phyloP scores from a whole-genome alignment of 1,139 yeast species.

The Geotrichum reessii region DNA sequence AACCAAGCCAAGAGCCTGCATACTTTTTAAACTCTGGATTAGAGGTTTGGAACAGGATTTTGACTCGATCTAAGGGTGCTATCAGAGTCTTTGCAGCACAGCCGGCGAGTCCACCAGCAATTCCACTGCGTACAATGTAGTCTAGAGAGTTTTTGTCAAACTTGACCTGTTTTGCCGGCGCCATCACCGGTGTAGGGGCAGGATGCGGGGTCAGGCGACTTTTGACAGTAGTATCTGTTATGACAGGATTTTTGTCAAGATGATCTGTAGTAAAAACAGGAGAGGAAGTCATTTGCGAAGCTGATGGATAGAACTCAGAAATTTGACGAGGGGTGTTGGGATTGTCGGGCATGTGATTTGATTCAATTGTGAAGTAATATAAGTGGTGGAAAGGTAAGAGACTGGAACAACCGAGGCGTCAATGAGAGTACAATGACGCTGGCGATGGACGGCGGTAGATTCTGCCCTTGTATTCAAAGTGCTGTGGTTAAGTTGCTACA shows the following conservation, averaged over 20 bases:
- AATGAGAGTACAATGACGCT: background rate
- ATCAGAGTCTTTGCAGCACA: slow-evolving; percentile 89
- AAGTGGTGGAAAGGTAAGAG: background rate
- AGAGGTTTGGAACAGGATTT: slow-evolving; percentile 89
- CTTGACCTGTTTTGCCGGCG: background rate
- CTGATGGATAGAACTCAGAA: background rate
- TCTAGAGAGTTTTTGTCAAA: slow-evolving; percentile 67
- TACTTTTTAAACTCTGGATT: slow-evolving; percentile 81
- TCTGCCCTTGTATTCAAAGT: background rate
- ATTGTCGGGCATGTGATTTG: background rate
- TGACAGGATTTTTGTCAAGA: background rate
- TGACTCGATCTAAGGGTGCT: slow-evolving; percentile 93
- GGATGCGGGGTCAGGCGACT: background rate
- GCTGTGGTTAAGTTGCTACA: background rate
- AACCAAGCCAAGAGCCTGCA: slow-evolving; percentile 75
- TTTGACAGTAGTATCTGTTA: background rate
- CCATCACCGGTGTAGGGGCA: background rate
- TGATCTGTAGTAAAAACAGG: background rate
- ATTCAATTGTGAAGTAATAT: background rate
- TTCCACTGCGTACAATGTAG: slow-evolving; percentile 74
- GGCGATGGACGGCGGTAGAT: background rate
- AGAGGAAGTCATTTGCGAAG: background rate
- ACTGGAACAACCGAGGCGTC: background rate
- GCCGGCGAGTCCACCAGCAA: slow-evolving; percentile 96
- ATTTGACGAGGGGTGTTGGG: background rate